Conservation (phyloP, 495 filamentous ascomycete genomes). For the Annulohypoxylon bovei region DNA sequence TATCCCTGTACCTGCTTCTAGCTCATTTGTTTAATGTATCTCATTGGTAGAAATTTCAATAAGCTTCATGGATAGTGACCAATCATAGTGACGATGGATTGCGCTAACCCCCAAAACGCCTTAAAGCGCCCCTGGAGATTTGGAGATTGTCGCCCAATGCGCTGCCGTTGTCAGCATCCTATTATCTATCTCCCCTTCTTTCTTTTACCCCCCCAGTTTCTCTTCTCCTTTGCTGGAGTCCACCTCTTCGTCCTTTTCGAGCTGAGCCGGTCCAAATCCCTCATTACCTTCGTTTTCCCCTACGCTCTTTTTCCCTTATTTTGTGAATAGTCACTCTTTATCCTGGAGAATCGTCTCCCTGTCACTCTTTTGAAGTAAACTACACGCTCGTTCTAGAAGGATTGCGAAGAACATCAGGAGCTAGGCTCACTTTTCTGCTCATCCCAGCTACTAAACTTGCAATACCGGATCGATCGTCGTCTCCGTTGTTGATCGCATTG, state of each 20-base stretch:
- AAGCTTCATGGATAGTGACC: conserved; percentile 23
- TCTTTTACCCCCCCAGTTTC: conserved; percentile 14
- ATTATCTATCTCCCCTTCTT: conserved; percentile 6
- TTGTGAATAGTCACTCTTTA: conserved; percentile 36
- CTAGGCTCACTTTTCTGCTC: conserved; percentile 18
- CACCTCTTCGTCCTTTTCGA: conserved; percentile 19
- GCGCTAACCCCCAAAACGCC: conserved; percentile 13
- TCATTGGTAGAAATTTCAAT: conserved; percentile 30
- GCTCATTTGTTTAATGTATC: conserved; percentile 23
- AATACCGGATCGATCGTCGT: conserved; percentile 33
- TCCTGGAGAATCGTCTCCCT: conserved; percentile 34
- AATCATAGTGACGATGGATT: conserved; percentile 23
- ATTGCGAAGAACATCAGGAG: background rate
- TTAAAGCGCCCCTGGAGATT: conserved; percentile 9
- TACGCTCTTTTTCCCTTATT: conserved; percentile 17
- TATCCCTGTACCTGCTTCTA: conserved; percentile 29
- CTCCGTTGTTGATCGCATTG: conserved; percentile 31
- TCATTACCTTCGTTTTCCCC: conserved; percentile 20
- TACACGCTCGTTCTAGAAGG: conserved; percentile 19
- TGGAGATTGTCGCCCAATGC: conserved; percentile 26
- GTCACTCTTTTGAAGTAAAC: conserved; percentile 38
- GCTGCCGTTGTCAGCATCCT: background rate
- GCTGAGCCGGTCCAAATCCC: conserved; percentile 23
- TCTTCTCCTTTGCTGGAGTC: conserved; percentile 32
- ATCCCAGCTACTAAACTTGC: conserved; percentile 12